Evolutionary conservation across 2,329 filamentous ascomycete species (phyloP).

Genomic region (Mycocentrospora acerina): DNA sequence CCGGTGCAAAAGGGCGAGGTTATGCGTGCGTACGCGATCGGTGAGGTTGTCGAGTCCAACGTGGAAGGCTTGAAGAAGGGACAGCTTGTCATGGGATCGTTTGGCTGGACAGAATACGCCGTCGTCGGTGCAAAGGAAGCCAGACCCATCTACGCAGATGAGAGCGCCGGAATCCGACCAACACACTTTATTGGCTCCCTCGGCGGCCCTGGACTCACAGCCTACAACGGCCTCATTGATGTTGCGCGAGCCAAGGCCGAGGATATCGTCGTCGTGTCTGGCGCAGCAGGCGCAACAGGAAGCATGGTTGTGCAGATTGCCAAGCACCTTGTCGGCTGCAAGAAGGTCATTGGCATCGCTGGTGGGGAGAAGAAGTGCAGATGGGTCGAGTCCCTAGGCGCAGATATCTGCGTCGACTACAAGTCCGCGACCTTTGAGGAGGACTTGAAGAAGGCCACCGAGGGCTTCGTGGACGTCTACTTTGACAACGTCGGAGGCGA

Average conservation of each 20-base stretch:
- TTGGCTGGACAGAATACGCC: slow-evolving; percentile 68
- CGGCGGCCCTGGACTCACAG: slow-evolving; percentile 62
- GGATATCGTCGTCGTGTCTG: slow-evolving; percentile 74
- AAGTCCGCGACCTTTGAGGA: slow-evolving; percentile 50
- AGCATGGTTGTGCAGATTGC: slow-evolving; percentile 65
- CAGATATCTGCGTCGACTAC: slow-evolving; percentile 59
- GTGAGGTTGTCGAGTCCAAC: slow-evolving; percentile 62
- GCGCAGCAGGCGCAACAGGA: slow-evolving; percentile 76
- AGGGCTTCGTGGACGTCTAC: slow-evolving; percentile 54
- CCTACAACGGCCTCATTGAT: slow-evolving; percentile 72
- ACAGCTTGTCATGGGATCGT: slow-evolving; percentile 55
- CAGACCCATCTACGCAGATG: slow-evolving; percentile 31
- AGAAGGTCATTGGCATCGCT: slow-evolving; percentile 55
- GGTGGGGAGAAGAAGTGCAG: slow-evolving; percentile 55
- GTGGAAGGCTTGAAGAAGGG: slow-evolving; percentile 56
- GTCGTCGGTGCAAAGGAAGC: slow-evolving; percentile 47
- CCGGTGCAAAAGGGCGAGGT: slow-evolving; percentile 49
- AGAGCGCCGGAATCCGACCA: slow-evolving; percentile 38
- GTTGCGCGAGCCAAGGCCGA: slow-evolving; percentile 66
- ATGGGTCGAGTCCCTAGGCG: slow-evolving; percentile 54
- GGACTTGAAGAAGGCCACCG: slow-evolving; percentile 50
- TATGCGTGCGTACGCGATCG: slow-evolving; percentile 66
- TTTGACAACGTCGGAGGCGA: slow-evolving; percentile 55
- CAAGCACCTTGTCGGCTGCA: slow-evolving; percentile 50
- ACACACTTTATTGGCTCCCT: slow-evolving; percentile 53